Evolutionary conservation across 371 early-diverging fungal species (phyloP).

Genomic region (Zopfochytrium polystomum): DNA sequence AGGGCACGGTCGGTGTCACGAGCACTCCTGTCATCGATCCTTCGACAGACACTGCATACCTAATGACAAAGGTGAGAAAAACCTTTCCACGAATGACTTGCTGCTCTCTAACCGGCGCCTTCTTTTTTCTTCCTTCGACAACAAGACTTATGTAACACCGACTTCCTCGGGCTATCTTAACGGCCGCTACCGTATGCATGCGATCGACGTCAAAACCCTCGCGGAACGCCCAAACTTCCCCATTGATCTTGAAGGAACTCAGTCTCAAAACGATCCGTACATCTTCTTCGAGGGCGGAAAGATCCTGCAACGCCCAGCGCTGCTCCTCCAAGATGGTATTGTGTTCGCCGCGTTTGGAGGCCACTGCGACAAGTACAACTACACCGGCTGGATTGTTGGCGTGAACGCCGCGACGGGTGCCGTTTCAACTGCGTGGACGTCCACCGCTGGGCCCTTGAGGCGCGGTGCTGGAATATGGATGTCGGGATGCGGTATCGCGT

Average conservation of each 20-base stretch:
- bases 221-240: conserved; percentile 13
- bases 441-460: not conserved
- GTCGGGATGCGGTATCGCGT: conserved; percentile 10
- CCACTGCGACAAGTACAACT: conserved; percentile 17
- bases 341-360: conserved; percentile 9
- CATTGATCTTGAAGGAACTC: not conserved
- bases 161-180: not conserved
- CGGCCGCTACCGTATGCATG: conserved; percentile 10
- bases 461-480: conserved; percentile 14
- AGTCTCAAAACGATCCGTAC: conserved; percentile 4
- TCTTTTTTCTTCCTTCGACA: no score
- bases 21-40: conserved; percentile 21
- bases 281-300: conserved; percentile 3
- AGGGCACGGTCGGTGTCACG: no score
- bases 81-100: no score
- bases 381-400: conserved; percentile 19
- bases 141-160: no score
- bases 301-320: conserved; percentile 11
- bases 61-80: conserved; percentile 3
- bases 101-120: no score
- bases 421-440: not conserved
- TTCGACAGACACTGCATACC: conserved; percentile 12
- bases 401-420: not conserved
- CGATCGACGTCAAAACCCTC: conserved; percentile 13
- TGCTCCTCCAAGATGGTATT: conserved; percentile 2